A percentile compares a stretch with the other conserved stretches of the same genome.
Conservation (phyloP, 495 filamentous ascomycete genomes). For the Oleoguttula mirabilis region DNA sequence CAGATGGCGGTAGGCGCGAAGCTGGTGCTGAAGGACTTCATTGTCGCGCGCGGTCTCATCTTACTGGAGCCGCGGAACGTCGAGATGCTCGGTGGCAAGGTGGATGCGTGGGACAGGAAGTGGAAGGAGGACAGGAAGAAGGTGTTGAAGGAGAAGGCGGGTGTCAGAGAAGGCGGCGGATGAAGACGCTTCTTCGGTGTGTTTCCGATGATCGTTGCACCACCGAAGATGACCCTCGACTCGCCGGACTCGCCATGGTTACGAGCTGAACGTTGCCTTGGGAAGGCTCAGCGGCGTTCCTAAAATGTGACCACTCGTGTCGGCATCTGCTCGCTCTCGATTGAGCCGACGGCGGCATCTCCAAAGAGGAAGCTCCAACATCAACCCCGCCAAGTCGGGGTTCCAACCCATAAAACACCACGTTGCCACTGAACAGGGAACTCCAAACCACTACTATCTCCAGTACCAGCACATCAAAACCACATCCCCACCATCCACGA, state of each 20-base stretch:
- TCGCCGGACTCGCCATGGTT: too few species aligned
- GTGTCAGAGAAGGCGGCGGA: slow-evolving; percentile 5
- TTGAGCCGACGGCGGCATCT: too few species aligned
- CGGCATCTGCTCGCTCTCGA: background rate
- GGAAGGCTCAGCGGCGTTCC: too few species aligned
- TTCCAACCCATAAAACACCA: too few species aligned
- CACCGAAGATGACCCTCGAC: too few species aligned
- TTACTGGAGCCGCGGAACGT: slow-evolving; percentile 56
- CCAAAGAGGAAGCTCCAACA: too few species aligned
- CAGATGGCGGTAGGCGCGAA: slow-evolving; percentile 70
- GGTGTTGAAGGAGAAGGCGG: slow-evolving; percentile 44
- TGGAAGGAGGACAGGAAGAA: slow-evolving; percentile 67
- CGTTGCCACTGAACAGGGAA: background rate
- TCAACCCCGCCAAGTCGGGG: background rate
- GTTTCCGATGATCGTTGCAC: too few species aligned
- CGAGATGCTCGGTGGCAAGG: slow-evolving; percentile 69
- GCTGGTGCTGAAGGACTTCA: slow-evolving; percentile 52
- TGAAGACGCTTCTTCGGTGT: too few species aligned
- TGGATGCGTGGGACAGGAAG: slow-evolving; percentile 62
- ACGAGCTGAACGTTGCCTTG: too few species aligned
- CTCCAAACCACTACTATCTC: background rate
- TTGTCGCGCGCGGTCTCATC: slow-evolving; percentile 64
- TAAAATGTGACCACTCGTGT: too few species aligned
- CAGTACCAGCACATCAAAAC: background rate
- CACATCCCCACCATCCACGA: slow-evolving; percentile 15